A percentile compares a stretch with the other conserved stretches of the same genome.
Conservation (phyloP, 140 eudicot genomes). For the Stevia rebaudiana region DNA sequence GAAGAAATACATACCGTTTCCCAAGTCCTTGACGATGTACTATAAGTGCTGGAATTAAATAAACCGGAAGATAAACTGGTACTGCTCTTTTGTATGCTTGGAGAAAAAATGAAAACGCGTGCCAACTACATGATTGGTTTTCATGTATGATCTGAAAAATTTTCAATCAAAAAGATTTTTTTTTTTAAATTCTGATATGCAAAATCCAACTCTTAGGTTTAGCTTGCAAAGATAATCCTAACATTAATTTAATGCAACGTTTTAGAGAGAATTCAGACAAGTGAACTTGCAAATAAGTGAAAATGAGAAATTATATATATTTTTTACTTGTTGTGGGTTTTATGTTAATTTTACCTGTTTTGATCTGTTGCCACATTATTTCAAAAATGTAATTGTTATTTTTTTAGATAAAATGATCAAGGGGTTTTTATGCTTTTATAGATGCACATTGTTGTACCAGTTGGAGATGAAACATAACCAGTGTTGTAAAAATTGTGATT, state of each 20-base stretch:
- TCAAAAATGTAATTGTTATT: neutral
- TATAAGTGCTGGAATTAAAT: conserved; percentile 90
- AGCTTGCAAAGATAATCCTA: neutral
- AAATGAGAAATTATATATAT: neutral
- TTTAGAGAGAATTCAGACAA: neutral
- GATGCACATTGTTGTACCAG: neutral
- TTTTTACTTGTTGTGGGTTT: neutral
- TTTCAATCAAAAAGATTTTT: neutral
- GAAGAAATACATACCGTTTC: conserved; percentile 44
- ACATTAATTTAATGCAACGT: neutral
- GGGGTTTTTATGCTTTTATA: neutral
- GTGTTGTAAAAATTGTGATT: no score
- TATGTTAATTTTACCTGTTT: no score
- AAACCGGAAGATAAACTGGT: conserved; percentile 98
- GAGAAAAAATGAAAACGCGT: conserved; percentile 69
- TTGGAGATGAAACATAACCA: neutral
- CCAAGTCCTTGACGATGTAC: conserved; percentile 95
- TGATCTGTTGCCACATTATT: neutral
- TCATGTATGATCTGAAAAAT: conserved; percentile 84
- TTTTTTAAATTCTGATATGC: no score
- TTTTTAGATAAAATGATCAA: neutral
- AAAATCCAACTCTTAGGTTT: neutral
- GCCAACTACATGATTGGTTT: conserved; percentile 75
- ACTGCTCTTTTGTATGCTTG: conserved; percentile 94
- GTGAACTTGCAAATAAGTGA: neutral